phyloP scores from a whole-genome alignment of 2,329 filamentous ascomycete genomes.

The Cercospora sp. region DNA sequence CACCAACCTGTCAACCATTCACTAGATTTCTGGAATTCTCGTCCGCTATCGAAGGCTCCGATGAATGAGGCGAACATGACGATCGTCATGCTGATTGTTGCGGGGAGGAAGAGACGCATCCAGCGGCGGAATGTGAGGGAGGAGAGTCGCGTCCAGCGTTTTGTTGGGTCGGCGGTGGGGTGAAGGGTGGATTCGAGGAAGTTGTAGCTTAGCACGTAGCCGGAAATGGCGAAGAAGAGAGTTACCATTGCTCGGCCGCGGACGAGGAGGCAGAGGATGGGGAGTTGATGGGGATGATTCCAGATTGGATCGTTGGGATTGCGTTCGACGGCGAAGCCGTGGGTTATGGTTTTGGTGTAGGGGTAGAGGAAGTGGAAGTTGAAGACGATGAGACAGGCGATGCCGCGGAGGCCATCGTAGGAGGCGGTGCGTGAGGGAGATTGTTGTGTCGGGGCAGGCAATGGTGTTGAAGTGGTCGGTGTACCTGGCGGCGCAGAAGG shows the following conservation, averaged over 20 bases:
- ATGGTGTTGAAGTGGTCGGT: not conserved
- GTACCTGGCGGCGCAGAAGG: not conserved
- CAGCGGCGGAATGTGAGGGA: constrained; percentile 18
- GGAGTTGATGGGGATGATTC: constrained; percentile 17
- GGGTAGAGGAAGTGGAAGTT: constrained; percentile 23
- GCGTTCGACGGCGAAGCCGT: not conserved
- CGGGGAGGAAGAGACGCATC: constrained; percentile 18
- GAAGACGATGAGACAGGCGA: constrained; percentile 24
- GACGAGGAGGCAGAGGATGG: constrained; percentile 19
- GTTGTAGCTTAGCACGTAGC: constrained; percentile 21
- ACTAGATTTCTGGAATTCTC: constrained; percentile 6
- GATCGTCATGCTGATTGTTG: constrained; percentile 20
- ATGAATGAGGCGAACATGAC: constrained; percentile 15
- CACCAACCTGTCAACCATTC: constrained; percentile 14
- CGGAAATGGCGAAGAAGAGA: constrained; percentile 24
- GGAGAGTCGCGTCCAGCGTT: not conserved
- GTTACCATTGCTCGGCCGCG: constrained; percentile 24
- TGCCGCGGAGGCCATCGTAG: constrained; percentile 20
- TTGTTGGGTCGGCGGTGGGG: not conserved
- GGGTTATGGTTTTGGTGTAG: constrained; percentile 16
- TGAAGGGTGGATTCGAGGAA: constrained; percentile 6
- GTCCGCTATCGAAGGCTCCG: constrained; percentile 17
- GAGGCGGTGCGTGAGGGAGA: constrained; percentile 13
- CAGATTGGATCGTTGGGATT: not conserved
- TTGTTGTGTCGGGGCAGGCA: not conserved